Evolutionary conservation across 1,139 yeast genomes (phyloP).

Genomic region (Geotrichum histeridarum): DNA sequence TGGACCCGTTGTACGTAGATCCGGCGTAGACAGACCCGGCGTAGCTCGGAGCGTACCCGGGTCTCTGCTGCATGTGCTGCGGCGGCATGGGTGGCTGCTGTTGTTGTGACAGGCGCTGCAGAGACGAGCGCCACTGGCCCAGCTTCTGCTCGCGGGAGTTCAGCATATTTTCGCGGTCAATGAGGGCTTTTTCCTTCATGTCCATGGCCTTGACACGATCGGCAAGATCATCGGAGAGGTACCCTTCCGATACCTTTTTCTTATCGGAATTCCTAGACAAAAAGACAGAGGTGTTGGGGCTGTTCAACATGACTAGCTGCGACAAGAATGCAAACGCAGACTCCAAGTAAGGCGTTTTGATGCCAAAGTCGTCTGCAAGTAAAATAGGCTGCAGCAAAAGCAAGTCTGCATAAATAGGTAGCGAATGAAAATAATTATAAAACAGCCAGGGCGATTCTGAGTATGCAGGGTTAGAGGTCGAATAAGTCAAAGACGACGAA

Average conservation of each 20-base stretch:
- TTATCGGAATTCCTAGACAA: constrained; percentile 3
- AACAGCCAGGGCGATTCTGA: constrained; percentile 51
- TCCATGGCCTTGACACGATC: constrained; percentile 8
- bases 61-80: constrained; percentile 2
- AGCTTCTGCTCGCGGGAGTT: constrained; percentile 13
- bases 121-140: constrained; percentile 9
- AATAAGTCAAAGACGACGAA: constrained; percentile 17
- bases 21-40: background rate
- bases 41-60: constrained; percentile 3
- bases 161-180: constrained; percentile 11
- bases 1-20: background rate
- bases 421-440: constrained; percentile 54
- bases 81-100: constrained; percentile 2
- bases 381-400: constrained; percentile 78
- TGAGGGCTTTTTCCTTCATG: constrained; percentile 10
- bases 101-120: constrained; percentile 3
- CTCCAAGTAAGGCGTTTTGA: constrained; percentile 85
- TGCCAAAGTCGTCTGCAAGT: constrained; percentile 77
- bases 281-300: constrained; percentile 7
- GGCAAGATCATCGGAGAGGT: background rate
- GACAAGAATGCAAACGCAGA: constrained; percentile 57
- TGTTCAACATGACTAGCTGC: constrained; percentile 16
- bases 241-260: background rate
- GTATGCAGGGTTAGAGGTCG: constrained; percentile 25
- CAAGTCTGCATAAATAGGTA: constrained; percentile 62